Conservation (phyloP, 768 basidiomycete species). For the Kwoniella mangroviensis region DNA sequence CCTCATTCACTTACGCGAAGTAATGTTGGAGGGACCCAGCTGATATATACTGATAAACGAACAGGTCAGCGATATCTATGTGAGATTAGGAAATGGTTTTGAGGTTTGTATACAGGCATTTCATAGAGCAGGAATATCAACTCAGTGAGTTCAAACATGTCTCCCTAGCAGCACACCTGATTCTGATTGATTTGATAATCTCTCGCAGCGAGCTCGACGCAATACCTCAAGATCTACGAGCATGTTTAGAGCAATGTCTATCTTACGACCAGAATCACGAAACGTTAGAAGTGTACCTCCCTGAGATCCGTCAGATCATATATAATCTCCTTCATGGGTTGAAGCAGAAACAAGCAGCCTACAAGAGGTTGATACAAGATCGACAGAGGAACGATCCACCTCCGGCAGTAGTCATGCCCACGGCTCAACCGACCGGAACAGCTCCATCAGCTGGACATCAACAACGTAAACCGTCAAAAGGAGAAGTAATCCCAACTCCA, state of each 20-base stretch:
- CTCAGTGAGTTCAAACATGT: slow-evolving; percentile 70
- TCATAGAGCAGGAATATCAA: slow-evolving; percentile 78
- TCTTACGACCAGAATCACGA: slow-evolving; percentile 85
- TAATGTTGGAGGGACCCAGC: too few relatives aligned
- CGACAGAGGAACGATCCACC: slow-evolving; percentile 38
- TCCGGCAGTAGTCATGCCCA: neutral
- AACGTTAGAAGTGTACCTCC: slow-evolving; percentile 86
- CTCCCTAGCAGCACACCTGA: neutral
- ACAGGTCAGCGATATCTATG: slow-evolving; percentile 95
- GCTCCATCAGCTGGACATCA: slow-evolving; percentile 1
- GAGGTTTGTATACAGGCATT: slow-evolving; percentile 92
- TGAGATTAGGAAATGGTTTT: slow-evolving; percentile 94
- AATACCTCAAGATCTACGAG: slow-evolving; percentile 86
- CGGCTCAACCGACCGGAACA: neutral
- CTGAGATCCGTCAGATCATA: slow-evolving; percentile 88
- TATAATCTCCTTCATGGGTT: slow-evolving; percentile 89
- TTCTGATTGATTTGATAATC: neutral
- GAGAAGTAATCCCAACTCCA: slow-evolving; percentile 1
- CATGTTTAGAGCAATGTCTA: slow-evolving; percentile 85
- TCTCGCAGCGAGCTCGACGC: slow-evolving; percentile 74
- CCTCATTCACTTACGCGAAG: too few relatives aligned
- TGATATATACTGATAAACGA: too few relatives aligned
- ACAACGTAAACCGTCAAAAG: slow-evolving; percentile 12
- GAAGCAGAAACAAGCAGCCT: slow-evolving; percentile 86
- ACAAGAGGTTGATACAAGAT: slow-evolving; percentile 75